These are phyloP conservation scores for Coleophoma cylindrospora DNA, from an alignment of 2,329 filamentous ascomycete genomes.

Conservation along the genomic window DNA sequence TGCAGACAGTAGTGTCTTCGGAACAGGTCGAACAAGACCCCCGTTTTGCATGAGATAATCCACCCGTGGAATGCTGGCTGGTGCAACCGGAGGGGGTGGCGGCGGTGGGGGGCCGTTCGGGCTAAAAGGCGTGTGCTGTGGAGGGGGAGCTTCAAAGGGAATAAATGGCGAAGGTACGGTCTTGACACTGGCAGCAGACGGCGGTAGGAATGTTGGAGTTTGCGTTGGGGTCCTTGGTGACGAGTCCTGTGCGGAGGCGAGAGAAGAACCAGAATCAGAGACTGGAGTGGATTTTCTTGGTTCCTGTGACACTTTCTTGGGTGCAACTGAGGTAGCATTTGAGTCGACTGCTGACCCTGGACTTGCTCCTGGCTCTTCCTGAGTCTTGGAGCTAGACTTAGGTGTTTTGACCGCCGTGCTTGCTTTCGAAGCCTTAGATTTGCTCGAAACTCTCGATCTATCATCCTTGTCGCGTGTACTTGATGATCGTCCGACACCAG, in stretches of 20 bases:
- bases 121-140: conserved; percentile 20
- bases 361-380: conserved; percentile 12
- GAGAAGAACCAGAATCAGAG: conserved; percentile 32
- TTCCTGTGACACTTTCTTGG: conserved; percentile 32
- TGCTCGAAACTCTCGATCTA: conserved; percentile 45
- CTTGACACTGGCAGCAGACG: conserved; percentile 18
- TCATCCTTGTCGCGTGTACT: conserved; percentile 32
- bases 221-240: conserved; percentile 59
- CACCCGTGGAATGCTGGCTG: conserved; percentile 71
- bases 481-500: conserved; percentile 29
- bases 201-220: conserved; percentile 39
- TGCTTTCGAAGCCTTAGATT: conserved; percentile 51
- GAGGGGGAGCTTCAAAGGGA: conserved; percentile 29
- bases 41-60: conserved; percentile 92
- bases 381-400: conserved; percentile 25
- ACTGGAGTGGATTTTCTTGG: conserved; percentile 20
- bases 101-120: conserved; percentile 61
- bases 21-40: conserved; percentile 66
- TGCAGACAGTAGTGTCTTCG: conserved; percentile 67
- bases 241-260: conserved; percentile 44
- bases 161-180: conserved; percentile 24
- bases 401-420: conserved; percentile 46
- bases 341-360: conserved; percentile 24
- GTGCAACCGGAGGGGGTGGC: conserved; percentile 52
- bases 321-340: conserved; percentile 34